phyloP scores from a whole-genome alignment of 2,329 filamentous ascomycete genomes.

The Curvularia eragrostidis region DNA sequence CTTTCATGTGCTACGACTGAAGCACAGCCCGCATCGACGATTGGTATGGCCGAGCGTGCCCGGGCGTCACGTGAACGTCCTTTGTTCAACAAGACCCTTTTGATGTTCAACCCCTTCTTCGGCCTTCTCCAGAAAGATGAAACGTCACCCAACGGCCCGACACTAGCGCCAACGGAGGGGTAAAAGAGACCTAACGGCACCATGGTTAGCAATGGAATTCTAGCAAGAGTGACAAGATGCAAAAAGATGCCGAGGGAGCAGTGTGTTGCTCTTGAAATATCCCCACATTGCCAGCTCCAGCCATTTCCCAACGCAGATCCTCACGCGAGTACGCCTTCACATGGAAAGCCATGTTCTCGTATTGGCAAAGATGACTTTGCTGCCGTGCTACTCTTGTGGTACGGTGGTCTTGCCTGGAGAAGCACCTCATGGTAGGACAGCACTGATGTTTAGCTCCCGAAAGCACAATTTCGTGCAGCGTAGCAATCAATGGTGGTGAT shows the following conservation, averaged over 20 bases:
- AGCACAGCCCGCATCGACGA: slow-evolving; percentile 53
- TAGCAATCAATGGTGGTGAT: not conserved
- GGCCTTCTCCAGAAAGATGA: slow-evolving; percentile 45
- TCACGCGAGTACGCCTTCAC: slow-evolving; percentile 37
- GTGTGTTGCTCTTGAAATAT: slow-evolving; percentile 43
- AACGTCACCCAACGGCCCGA: slow-evolving; percentile 42
- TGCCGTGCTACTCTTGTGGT: slow-evolving; percentile 46
- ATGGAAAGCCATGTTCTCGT: slow-evolving; percentile 38
- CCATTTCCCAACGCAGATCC: slow-evolving; percentile 37
- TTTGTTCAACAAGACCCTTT: slow-evolving; percentile 37
- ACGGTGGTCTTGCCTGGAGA: slow-evolving; percentile 41
- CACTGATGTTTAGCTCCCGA: slow-evolving; percentile 18
- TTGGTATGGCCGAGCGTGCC: slow-evolving; percentile 39
- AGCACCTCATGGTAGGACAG: slow-evolving; percentile 34
- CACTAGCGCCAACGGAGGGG: slow-evolving; percentile 45
- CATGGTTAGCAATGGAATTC: slow-evolving; percentile 47
- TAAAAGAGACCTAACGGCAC: slow-evolving; percentile 49
- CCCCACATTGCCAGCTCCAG: slow-evolving; percentile 39
- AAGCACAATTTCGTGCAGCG: slow-evolving; percentile 7
- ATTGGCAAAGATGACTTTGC: slow-evolving; percentile 40
- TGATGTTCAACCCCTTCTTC: slow-evolving; percentile 40
- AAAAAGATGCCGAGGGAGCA: slow-evolving; percentile 35
- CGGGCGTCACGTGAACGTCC: slow-evolving; percentile 41
- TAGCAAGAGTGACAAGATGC: slow-evolving; percentile 30
- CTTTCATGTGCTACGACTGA: slow-evolving; percentile 45